Evolutionary conservation across 176 grass and related monocot genomes (phyloP).

Genomic region (Carex kokanica): DNA sequence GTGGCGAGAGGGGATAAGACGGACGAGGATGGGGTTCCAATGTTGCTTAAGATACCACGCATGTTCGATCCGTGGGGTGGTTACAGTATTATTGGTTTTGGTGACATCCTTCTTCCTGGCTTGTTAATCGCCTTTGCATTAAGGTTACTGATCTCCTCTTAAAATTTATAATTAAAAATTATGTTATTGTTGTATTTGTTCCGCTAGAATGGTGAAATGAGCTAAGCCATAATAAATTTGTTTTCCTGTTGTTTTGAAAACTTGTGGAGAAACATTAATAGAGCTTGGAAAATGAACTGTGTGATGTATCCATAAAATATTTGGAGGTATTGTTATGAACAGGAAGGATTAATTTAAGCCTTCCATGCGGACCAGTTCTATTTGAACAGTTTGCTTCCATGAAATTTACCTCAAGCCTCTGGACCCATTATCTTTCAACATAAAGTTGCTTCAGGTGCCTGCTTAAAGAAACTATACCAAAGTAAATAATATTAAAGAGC

Average conservation of each 20-base stretch:
- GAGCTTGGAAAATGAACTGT: not conserved
- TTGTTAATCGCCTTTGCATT: slow-evolving; percentile 90
- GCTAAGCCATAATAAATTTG: not conserved
- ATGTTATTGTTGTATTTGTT: not conserved
- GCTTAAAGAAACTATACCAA: not conserved
- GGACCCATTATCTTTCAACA: not conserved
- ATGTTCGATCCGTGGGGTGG: slow-evolving; percentile 99
- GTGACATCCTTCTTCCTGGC: slow-evolving; percentile 97
- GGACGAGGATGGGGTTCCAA: slow-evolving; percentile 94
- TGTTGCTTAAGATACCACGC: slow-evolving; percentile 91
- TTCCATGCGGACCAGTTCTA: not conserved
- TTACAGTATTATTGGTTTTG: slow-evolving; percentile 97
- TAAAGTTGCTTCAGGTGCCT: not conserved
- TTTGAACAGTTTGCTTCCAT: not conserved
- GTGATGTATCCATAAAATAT: not conserved
- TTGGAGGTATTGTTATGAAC: not conserved
- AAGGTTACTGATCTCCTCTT: slow-evolving; percentile 40
- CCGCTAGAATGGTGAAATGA: not conserved
- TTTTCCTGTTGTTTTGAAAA: not conserved
- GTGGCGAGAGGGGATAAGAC: slow-evolving; percentile 96
- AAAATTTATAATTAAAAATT: not conserved
- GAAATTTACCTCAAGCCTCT: not conserved
- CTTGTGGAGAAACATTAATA: not conserved
- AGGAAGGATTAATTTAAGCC: not conserved
- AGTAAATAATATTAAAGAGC: not conserved